Evolutionary conservation across 345 rosid genomes (phyloP).

Genomic region (Citrus hindsii): DNA sequence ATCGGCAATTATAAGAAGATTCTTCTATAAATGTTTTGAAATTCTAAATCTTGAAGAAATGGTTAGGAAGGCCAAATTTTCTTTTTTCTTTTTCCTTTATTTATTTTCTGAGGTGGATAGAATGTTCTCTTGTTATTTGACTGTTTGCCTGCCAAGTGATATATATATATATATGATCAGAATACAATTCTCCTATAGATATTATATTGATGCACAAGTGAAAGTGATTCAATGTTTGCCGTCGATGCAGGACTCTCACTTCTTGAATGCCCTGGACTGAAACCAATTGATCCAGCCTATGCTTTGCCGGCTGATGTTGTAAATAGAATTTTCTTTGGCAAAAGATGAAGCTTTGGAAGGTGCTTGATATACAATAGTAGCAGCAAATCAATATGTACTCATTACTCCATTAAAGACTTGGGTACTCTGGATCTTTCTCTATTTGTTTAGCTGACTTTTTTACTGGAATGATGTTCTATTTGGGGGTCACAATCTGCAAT

Average conservation of each 20-base stretch:
- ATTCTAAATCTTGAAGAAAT: background rate
- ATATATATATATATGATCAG: too few species aligned
- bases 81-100: background rate
- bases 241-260: constrained; percentile 72
- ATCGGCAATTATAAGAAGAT: too few species aligned
- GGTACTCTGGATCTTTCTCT: background rate
- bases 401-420: background rate
- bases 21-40: background rate
- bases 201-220: background rate
- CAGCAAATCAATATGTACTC: background rate
- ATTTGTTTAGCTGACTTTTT: background rate
- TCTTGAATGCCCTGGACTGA: constrained; percentile 80
- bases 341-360: constrained; percentile 9
- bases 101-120: background rate
- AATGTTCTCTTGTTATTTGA: background rate
- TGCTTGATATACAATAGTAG: too few species aligned
- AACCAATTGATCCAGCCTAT: constrained; percentile 82
- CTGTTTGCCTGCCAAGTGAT: background rate
- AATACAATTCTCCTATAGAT: background rate
- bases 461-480: background rate
- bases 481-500: background rate
- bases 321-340: constrained; percentile 43
- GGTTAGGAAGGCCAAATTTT: background rate
- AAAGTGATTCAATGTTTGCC: background rate
- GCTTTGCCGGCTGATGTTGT: constrained; percentile 87